Evolutionary conservation across 31 red algal genomes (phyloP).

Genomic region (Bonnemaisonia californica): DNA sequence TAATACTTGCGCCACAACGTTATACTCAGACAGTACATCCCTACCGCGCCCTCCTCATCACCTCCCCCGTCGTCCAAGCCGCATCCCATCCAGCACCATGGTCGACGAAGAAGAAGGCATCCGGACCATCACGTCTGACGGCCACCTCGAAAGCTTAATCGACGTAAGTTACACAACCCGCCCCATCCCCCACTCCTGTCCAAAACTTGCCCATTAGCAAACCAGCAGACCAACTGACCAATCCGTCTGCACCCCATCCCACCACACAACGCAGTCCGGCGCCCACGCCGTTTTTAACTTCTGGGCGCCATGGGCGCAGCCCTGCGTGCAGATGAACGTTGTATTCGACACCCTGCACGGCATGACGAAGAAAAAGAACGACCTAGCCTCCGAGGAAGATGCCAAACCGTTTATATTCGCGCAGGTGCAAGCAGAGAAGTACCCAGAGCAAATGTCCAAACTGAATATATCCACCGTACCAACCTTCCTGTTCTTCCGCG

Average conservation of each 20-base stretch:
- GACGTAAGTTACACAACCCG: no score
- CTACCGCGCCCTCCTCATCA: no score
- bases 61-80: no score
- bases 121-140: neutral
- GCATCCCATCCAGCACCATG: no score
- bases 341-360: constrained; percentile 54
- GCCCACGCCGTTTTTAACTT: constrained; percentile 56
- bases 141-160: neutral
- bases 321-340: constrained; percentile 58
- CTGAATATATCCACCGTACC: constrained; percentile 24
- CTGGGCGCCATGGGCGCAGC: constrained; percentile 55
- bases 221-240: no score
- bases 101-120: neutral
- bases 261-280: neutral
- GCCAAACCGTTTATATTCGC: constrained; percentile 50
- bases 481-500: constrained; percentile 14
- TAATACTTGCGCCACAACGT: no score
- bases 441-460: neutral
- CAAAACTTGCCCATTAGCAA: no score
- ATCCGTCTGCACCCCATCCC: neutral
- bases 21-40: no score
- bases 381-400: constrained; percentile 29
- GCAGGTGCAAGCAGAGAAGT: constrained; percentile 16
- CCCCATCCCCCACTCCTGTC: no score
- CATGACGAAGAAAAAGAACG: constrained; percentile 35